These are phyloP conservation scores for Stylosanthes scabra DNA, from an alignment of 331 rosid species.

Conservation along the genomic window DNA sequence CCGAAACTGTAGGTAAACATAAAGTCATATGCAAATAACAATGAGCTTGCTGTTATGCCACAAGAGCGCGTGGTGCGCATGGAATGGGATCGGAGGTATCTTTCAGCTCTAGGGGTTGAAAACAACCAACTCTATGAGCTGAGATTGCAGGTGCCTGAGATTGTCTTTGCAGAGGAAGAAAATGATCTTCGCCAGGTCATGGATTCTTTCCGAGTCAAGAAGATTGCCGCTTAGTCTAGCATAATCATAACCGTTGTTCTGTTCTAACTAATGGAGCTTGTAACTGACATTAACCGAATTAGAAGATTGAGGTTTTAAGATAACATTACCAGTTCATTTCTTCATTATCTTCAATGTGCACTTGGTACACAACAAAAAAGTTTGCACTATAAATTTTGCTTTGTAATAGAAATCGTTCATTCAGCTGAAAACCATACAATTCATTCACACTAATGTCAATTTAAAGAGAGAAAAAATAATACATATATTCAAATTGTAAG, in stretches of 20 bases:
- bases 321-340: too few species aligned
- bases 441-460: too few species aligned
- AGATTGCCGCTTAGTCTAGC: conserved; percentile 31
- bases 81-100: conserved; percentile 94
- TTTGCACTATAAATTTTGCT: too few species aligned
- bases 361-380: too few species aligned
- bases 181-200: conserved; percentile 77
- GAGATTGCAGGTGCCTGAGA: conserved; percentile 91
- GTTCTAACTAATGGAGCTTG: too few species aligned
- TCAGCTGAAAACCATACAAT: too few species aligned
- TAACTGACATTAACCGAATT: too few species aligned
- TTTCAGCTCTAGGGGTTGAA: conserved; percentile 93
- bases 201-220: conserved; percentile 90
- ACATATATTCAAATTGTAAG: too few species aligned
- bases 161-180: conserved; percentile 83
- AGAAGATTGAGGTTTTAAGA: too few species aligned
- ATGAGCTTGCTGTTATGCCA: conserved; percentile 95
- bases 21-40: conserved; percentile 91
- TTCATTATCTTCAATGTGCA: too few species aligned
- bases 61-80: conserved; percentile 78
- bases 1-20: conserved; percentile 66
- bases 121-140: conserved; percentile 87
- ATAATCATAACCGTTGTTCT: conserved; percentile 2
- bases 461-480: too few species aligned
- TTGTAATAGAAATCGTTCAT: too few species aligned